A percentile compares a stretch with the other conserved stretches of the same genome.
Conservation (phyloP, 805 yeast genomes). For the Kodamaea laetipori region DNA sequence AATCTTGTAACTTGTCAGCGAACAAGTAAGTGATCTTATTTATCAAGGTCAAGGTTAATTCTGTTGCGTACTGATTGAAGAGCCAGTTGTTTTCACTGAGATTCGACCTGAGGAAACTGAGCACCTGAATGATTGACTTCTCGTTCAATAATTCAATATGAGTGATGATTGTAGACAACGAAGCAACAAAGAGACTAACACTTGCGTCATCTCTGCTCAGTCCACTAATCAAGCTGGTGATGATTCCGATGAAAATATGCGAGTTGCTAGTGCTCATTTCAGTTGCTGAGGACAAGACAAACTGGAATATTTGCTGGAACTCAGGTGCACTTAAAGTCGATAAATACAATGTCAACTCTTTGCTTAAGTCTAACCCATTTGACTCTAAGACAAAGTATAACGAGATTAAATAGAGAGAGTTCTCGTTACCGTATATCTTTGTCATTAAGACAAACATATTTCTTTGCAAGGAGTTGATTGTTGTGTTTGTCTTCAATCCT, state of each 20-base stretch:
- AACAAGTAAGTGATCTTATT: slow-evolving; percentile 24
- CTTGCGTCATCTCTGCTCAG: background rate
- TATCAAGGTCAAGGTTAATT: slow-evolving; percentile 48
- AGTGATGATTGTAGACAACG: slow-evolving; percentile 30
- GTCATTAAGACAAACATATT: slow-evolving; percentile 5
- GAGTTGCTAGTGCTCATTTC: slow-evolving; percentile 1
- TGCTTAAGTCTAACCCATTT: slow-evolving; percentile 2
- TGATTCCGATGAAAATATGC: background rate
- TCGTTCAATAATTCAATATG: slow-evolving; percentile 8
- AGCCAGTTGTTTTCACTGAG: slow-evolving; percentile 56
- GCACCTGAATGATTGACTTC: slow-evolving; percentile 8
- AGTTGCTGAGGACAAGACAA: slow-evolving; percentile 4
- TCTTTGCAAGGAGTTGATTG: background rate
- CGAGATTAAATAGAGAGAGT: slow-evolving; percentile 7
- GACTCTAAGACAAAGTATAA: slow-evolving; percentile 11
- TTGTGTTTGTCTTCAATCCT: background rate
- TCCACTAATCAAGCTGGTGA: slow-evolving; percentile 3
- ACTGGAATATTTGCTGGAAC: slow-evolving; percentile 4
- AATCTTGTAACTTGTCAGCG: slow-evolving; percentile 4
- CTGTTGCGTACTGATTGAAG: slow-evolving; percentile 67
- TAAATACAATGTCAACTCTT: slow-evolving; percentile 4
- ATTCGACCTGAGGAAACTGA: slow-evolving; percentile 36
- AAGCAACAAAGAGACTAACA: slow-evolving; percentile 23
- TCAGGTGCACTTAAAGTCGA: background rate
- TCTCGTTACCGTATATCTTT: slow-evolving; percentile 4